Percentiles rank a stretch among this genome's conserved stretches.
phyloP scores from a whole-genome alignment of 306 rosid genomes.

The Citrullus mucosospermus region DNA sequence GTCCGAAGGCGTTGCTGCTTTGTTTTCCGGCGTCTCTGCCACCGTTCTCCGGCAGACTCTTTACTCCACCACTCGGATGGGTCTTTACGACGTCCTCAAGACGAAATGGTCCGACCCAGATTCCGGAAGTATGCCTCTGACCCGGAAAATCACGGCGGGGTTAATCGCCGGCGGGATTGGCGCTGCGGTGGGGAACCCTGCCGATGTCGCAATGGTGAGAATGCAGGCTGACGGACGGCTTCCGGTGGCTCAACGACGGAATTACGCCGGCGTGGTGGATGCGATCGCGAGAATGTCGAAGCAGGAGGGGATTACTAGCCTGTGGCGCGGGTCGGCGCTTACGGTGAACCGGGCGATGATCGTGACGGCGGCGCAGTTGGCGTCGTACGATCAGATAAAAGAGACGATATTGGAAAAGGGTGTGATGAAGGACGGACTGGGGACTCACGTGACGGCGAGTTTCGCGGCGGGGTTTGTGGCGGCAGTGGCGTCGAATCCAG shows the following conservation, averaged over 20 bases:
- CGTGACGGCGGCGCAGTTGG: slow-evolving; percentile 84
- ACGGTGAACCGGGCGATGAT: slow-evolving; percentile 95
- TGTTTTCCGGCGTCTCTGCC: slow-evolving; percentile 5
- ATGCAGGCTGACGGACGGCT: slow-evolving; percentile 94
- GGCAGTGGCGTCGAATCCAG: slow-evolving; percentile 75
- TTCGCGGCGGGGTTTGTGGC: slow-evolving; percentile 88
- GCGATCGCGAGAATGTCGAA: slow-evolving; percentile 50
- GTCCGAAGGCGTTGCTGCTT: not conserved
- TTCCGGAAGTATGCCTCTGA: slow-evolving; percentile 25
- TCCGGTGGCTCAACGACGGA: slow-evolving; percentile 45
- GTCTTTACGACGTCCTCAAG: slow-evolving; percentile 17
- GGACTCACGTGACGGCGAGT: slow-evolving; percentile 73
- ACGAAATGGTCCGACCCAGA: slow-evolving; percentile 50
- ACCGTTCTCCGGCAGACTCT: slow-evolving; percentile 8
- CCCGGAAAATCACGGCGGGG: slow-evolving; percentile 41
- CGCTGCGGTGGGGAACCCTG: slow-evolving; percentile 76
- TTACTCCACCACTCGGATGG: slow-evolving; percentile 9
- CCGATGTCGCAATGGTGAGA: slow-evolving; percentile 84
- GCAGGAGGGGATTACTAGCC: slow-evolving; percentile 51
- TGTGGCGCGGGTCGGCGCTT: slow-evolving; percentile 84
- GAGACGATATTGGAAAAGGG: slow-evolving; percentile 46
- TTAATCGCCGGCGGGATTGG: slow-evolving; percentile 64
- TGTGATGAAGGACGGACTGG: slow-evolving; percentile 55
- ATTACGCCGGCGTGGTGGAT: slow-evolving; percentile 57
- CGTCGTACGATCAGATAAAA: slow-evolving; percentile 67